A percentile compares a stretch with the other conserved stretches of the same genome.
Conservation (phyloP, 768 basidiomycete species). For the Suillus hirtellus region DNA sequence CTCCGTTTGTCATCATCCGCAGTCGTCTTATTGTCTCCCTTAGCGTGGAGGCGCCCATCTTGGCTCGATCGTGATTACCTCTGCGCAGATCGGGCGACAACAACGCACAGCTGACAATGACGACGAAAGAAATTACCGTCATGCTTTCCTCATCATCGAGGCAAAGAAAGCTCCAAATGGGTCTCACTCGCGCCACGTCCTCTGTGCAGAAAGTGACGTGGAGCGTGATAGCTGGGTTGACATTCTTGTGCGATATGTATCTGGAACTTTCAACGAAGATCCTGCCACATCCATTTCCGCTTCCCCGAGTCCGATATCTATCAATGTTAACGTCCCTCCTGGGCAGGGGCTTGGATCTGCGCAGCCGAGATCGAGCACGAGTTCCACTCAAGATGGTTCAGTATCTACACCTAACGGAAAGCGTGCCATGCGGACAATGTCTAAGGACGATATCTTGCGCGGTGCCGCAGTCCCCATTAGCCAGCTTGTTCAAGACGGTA, state of each 20-base stretch:
- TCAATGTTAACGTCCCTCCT: constrained; percentile 29
- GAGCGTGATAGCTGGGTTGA: constrained; percentile 96
- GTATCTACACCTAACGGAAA: constrained; percentile 25
- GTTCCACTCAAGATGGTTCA: constrained; percentile 37
- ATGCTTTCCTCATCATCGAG: constrained; percentile 97
- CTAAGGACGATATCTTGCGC: constrained; percentile 62
- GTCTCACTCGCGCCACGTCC: constrained; percentile 78
- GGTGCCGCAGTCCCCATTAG: constrained; percentile 56
- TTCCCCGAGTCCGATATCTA: constrained; percentile 29
- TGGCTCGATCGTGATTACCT: constrained; percentile 87
- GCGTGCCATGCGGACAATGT: constrained; percentile 44
- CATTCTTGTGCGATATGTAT: constrained; percentile 85
- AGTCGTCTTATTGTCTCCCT: constrained; percentile 17
- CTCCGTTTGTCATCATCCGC: constrained; percentile 9
- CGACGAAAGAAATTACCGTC: constrained; percentile 92
- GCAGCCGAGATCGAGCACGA: constrained; percentile 61
- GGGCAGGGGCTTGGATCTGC: constrained; percentile 29
- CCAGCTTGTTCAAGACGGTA: constrained; percentile 52
- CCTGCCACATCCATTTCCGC: constrained; percentile 44
- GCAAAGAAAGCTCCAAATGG: constrained; percentile 72
- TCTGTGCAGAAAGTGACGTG: constrained; percentile 94
- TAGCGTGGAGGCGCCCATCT: constrained; percentile 90
- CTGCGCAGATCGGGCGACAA: constrained; percentile 95
- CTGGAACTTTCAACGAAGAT: constrained; percentile 79
- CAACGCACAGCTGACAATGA: constrained; percentile 64